Percentiles rank a stretch among this genome's conserved stretches.
Conservation (phyloP, 208 protist species). For the Trypanosoma boissoni region DNA sequence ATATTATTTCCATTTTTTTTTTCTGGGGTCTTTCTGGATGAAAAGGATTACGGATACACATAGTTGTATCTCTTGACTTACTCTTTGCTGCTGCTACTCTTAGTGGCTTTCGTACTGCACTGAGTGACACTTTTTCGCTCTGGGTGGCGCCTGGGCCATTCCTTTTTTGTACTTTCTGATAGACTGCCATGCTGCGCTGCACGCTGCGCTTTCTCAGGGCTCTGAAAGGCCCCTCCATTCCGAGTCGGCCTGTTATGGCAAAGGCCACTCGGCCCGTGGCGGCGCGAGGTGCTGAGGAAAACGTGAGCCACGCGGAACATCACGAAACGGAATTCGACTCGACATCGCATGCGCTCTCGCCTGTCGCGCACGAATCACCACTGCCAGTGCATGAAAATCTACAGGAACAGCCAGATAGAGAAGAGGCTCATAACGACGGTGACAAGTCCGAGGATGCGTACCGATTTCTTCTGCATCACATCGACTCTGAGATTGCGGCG, state of each 20-base stretch:
- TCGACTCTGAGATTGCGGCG: conserved; percentile 72
- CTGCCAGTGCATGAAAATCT: not conserved
- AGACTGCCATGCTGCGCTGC: conserved; percentile 17
- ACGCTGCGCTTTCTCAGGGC: conserved; percentile 28
- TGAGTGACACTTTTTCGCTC: not conserved
- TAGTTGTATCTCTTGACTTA: not conserved
- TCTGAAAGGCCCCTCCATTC: conserved; percentile 24
- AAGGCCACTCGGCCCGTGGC: conserved; percentile 12
- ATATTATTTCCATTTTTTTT: too few species aligned
- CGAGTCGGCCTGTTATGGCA: conserved; percentile 30
- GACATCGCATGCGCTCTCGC: conserved; percentile 14
- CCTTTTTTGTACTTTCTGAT: not conserved
- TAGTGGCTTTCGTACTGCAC: not conserved
- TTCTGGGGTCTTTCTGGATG: too few species aligned
- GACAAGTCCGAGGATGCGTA: conserved; percentile 56
- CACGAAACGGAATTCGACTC: too few species aligned
- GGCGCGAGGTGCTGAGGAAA: too few species aligned
- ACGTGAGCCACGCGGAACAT: too few species aligned
- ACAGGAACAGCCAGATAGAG: not conserved
- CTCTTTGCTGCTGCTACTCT: not conserved
- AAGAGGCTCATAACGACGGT: conserved; percentile 6
- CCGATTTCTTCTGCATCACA: conserved; percentile 73
- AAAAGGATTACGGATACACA: not conserved
- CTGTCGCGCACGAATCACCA: not conserved
- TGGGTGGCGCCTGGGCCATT: not conserved